A percentile compares a stretch with the other conserved stretches of the same genome.
These are phyloP conservation scores for Dryadomyces quercus-mongolicae DNA, from an alignment of 2,329 filamentous ascomycete genomes.

Conservation along the genomic window DNA sequence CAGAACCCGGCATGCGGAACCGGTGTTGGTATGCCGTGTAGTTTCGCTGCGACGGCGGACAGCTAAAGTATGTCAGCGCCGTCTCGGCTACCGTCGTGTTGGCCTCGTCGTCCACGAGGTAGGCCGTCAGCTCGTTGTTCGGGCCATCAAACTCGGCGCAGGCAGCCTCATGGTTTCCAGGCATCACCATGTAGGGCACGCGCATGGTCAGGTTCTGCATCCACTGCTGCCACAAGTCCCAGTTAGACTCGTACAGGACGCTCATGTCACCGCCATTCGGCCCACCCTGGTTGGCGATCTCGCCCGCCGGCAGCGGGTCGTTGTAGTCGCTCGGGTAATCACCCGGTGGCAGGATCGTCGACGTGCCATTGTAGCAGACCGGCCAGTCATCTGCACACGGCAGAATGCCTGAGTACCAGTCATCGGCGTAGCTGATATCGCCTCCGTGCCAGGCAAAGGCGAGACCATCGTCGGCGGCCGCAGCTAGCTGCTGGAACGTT, in stretches of 20 bases:
- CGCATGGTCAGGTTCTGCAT: conserved; percentile 27
- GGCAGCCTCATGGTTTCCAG: conserved; percentile 13
- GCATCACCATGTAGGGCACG: conserved; percentile 33
- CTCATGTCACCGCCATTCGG: conserved; percentile 11
- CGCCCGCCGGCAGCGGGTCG: conserved; percentile 28
- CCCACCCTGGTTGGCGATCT: conserved; percentile 26
- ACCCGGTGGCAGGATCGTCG: conserved; percentile 25
- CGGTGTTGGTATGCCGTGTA: conserved; percentile 12
- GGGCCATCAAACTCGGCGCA: conserved; percentile 36
- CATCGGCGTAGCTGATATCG: conserved; percentile 33
- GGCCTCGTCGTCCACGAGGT: conserved; percentile 33
- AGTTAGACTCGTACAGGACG: conserved; percentile 38
- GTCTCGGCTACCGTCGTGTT: conserved; percentile 21
- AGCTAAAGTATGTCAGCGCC: conserved; percentile 10
- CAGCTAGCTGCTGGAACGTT: conserved; percentile 8
- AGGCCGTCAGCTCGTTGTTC: conserved; percentile 30
- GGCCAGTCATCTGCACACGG: conserved; percentile 26
- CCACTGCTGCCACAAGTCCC: conserved; percentile 38
- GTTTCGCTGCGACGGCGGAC: conserved; percentile 24
- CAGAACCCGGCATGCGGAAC: conserved; percentile 11
- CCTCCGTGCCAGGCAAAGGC: conserved; percentile 33
- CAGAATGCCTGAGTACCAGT: conserved; percentile 33
- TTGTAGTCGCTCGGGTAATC: conserved; percentile 27
- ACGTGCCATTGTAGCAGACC: conserved; percentile 38
- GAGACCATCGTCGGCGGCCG: conserved; percentile 1